A percentile compares a stretch with the other conserved stretches of the same genome.
These are phyloP conservation scores for Coemansia sp. DNA, from an alignment of 192 early-diverging fungal genomes.

Conservation along the genomic window DNA sequence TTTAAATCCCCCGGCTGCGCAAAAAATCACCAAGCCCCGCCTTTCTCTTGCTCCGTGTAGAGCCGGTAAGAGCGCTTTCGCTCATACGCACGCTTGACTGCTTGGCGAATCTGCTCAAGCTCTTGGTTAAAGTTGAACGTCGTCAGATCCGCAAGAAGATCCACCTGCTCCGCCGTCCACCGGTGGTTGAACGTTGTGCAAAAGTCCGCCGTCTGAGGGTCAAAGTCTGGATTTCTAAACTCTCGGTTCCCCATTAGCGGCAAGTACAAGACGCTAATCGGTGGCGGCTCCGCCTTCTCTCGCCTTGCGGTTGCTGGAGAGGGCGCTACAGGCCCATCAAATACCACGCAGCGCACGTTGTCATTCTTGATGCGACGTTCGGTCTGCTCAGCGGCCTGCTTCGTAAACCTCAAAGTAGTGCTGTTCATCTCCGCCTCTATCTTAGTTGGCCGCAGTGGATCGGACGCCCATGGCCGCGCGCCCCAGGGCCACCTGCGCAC, in stretches of 20 bases:
- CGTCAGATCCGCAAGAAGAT: constrained; percentile 62
- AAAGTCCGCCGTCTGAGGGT: constrained; percentile 68
- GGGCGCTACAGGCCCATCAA: constrained; percentile 46
- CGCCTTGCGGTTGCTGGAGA: constrained; percentile 18
- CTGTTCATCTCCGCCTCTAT: constrained; percentile 29
- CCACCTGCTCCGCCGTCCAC: constrained; percentile 69
- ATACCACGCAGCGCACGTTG: constrained; percentile 59
- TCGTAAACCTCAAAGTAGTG: constrained; percentile 27
- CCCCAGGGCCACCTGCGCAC: constrained; percentile 69
- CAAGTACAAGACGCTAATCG: constrained; percentile 63
- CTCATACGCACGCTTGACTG: constrained; percentile 53
- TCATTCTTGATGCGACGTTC: constrained; percentile 30
- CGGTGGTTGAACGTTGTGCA: constrained; percentile 73
- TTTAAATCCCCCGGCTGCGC: neutral
- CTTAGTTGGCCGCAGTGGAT: constrained; percentile 43
- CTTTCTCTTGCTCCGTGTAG: constrained; percentile 18
- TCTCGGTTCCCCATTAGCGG: constrained; percentile 67
- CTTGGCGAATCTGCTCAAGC: constrained; percentile 55
- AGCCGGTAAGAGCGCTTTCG: constrained; percentile 53
- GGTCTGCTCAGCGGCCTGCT: constrained; percentile 20
- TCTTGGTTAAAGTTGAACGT: constrained; percentile 63
- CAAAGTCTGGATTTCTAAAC: constrained; percentile 62
- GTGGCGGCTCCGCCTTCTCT: neutral
- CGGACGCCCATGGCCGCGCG: constrained; percentile 59
- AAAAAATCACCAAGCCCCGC: neutral